phyloP scores from a whole-genome alignment of 305 asterid genomes.

The Fraxinus floribunda region DNA sequence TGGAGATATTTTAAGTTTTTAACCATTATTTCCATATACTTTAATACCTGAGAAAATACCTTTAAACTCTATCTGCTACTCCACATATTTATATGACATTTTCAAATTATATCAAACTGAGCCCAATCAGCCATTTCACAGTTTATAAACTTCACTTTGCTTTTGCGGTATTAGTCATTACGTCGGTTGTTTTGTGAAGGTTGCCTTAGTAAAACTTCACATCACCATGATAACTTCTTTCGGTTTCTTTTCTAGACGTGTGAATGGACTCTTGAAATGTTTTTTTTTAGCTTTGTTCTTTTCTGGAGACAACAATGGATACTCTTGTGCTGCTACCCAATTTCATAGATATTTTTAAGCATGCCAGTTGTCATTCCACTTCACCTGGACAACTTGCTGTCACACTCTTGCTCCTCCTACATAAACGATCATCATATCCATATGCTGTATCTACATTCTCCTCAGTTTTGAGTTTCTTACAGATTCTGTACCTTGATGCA shows the following conservation, averaged over 20 bases:
- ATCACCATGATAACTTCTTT: no score
- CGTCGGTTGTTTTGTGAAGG: neutral
- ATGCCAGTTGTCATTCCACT: slow-evolving; percentile 45
- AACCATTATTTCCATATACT: neutral
- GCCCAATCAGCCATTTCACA: neutral
- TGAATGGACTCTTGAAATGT: slow-evolving; percentile 6
- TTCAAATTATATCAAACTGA: neutral
- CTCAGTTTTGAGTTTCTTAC: slow-evolving; percentile 56
- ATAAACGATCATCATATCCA: slow-evolving; percentile 9
- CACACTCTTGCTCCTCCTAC: slow-evolving; percentile 43
- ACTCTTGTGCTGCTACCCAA: slow-evolving; percentile 74
- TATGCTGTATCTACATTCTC: slow-evolving; percentile 35
- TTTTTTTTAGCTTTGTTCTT: slow-evolving; percentile 54
- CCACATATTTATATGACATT: neutral
- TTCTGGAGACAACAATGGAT: slow-evolving; percentile 65
- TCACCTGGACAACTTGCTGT: slow-evolving; percentile 69
- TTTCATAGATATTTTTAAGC: slow-evolving; percentile 54
- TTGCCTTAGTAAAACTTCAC: neutral
- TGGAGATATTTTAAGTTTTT: neutral
- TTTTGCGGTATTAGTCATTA: neutral
- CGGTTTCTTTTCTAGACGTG: neutral
- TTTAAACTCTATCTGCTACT: neutral
- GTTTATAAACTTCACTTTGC: neutral
- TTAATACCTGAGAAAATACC: neutral
- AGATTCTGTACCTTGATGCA: slow-evolving; percentile 73